A percentile compares a stretch with the other conserved stretches of the same genome.
These are phyloP conservation scores for Sisymbrium altissimum DNA, from an alignment of 345 rosid species.

Conservation along the genomic window DNA sequence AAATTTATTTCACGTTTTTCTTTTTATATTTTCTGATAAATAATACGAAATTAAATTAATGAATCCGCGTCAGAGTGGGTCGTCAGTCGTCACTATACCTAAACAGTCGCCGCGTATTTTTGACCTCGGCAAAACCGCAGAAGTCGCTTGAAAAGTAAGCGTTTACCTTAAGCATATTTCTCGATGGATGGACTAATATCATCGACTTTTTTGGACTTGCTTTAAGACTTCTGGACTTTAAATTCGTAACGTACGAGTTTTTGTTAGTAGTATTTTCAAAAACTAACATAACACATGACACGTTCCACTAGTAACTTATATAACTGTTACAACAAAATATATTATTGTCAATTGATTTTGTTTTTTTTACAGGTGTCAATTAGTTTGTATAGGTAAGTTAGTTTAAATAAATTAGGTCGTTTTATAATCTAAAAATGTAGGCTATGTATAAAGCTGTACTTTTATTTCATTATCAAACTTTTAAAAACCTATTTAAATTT, in stretches of 20 bases:
- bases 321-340: neutral
- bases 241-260: neutral
- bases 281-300: neutral
- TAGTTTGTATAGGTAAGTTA: neutral
- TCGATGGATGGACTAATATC: conserved; percentile 15
- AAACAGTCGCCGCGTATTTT: conserved; percentile 30
- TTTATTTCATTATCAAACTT: neutral
- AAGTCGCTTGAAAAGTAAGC: conserved; percentile 24
- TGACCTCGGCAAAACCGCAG: conserved; percentile 6
- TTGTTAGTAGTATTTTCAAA: neutral
- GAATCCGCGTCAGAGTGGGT: conserved; percentile 25
- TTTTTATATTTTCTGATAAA: neutral
- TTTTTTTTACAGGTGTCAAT: neutral
- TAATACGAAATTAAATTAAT: conserved; percentile 6
- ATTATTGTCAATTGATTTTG: neutral
- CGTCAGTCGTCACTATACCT: conserved; percentile 16
- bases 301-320: neutral
- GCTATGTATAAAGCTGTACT: neutral
- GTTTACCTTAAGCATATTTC: conserved; percentile 28
- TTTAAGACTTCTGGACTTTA: neutral
- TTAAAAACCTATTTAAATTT: neutral
- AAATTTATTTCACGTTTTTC: conserved; percentile 11
- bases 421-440: neutral
- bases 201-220: conserved; percentile 23
- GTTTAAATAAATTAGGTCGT: neutral